These are phyloP conservation scores for Aspergillus terreus DNA, from an alignment of 2,329 filamentous ascomycete species.

Conservation along the genomic window DNA sequence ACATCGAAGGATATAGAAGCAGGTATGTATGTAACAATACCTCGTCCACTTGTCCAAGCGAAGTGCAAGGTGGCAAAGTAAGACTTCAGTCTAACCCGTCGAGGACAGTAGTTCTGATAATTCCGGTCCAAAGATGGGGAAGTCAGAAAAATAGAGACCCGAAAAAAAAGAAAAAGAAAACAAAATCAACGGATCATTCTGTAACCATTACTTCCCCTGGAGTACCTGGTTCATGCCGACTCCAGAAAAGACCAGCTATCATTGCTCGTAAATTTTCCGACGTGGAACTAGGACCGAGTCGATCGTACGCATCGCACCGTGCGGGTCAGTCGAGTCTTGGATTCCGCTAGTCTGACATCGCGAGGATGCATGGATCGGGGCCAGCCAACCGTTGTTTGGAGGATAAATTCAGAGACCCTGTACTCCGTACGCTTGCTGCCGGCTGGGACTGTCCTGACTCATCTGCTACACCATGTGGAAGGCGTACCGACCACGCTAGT, in stretches of 20 bases:
- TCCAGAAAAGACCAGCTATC: conserved; percentile 3
- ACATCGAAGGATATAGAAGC: conserved; percentile 1
- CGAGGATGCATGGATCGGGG: conserved; percentile 12
- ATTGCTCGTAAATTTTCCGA: conserved; percentile 23
- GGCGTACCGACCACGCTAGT: conserved; percentile 21
- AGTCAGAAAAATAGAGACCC: background rate
- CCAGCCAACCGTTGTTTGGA: conserved; percentile 19
- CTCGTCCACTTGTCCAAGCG: background rate
- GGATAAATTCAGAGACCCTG: conserved; percentile 16
- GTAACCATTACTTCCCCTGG: background rate
- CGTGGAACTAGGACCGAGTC: conserved; percentile 20
- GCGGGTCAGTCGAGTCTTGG: conserved; percentile 18
- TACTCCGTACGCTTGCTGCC: conserved; percentile 14
- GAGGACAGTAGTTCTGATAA: background rate
- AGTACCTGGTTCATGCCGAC: conserved; percentile 2
- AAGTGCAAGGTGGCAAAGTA: conserved; percentile 2
- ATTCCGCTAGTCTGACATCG: conserved; percentile 17
- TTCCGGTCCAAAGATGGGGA: background rate
- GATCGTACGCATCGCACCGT: conserved; percentile 16
- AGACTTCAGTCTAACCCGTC: background rate
- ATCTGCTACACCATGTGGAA: conserved; percentile 21
- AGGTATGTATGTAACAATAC: background rate
- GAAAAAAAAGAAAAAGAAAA: background rate
- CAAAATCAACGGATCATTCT: conserved; percentile 1
- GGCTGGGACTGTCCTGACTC: conserved; percentile 13